phyloP scores from a whole-genome alignment of 2,329 filamentous ascomycete species.

The Pseudocercospora eumusae region DNA sequence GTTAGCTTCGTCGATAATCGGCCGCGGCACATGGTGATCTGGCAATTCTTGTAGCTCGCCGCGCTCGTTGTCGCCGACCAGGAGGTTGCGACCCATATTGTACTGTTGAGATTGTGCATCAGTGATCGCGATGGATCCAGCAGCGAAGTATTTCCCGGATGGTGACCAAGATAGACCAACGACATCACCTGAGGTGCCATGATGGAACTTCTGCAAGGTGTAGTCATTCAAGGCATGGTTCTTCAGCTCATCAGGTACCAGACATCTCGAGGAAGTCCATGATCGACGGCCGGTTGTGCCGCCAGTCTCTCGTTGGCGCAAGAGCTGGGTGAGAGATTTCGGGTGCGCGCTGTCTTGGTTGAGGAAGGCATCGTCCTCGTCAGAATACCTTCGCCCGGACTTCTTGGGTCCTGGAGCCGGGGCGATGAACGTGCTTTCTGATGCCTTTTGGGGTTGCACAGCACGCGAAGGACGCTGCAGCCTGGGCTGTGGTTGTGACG shows the following conservation, averaged over 20 bases:
- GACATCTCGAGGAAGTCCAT: constrained; percentile 20
- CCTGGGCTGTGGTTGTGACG: neutral
- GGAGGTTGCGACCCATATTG: constrained; percentile 59
- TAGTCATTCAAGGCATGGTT: constrained; percentile 45
- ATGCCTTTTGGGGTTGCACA: neutral
- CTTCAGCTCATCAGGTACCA: constrained; percentile 32
- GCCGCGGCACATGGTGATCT: constrained; percentile 53
- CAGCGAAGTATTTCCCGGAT: constrained; percentile 57
- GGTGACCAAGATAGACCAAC: constrained; percentile 59
- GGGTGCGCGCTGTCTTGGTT: constrained; percentile 27
- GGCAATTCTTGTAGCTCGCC: constrained; percentile 55
- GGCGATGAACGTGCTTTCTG: neutral
- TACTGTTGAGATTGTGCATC: constrained; percentile 61
- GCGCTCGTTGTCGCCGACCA: constrained; percentile 52
- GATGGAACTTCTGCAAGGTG: constrained; percentile 52
- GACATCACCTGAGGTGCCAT: constrained; percentile 61
- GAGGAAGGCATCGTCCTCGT: constrained; percentile 34
- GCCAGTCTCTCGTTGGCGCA: constrained; percentile 37
- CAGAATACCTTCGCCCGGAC: constrained; percentile 26
- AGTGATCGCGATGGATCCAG: constrained; percentile 58
- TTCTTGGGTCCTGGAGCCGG: constrained; percentile 10
- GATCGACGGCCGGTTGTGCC: constrained; percentile 19
- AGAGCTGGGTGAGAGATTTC: constrained; percentile 24
- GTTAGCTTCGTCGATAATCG: constrained; percentile 40
- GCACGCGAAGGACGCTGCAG: neutral